Evolutionary conservation across 1,139 yeast genomes (phyloP), one percentile per base, ranked within the genome.

Genomic region (Blastobotrys aristatus): DNA sequence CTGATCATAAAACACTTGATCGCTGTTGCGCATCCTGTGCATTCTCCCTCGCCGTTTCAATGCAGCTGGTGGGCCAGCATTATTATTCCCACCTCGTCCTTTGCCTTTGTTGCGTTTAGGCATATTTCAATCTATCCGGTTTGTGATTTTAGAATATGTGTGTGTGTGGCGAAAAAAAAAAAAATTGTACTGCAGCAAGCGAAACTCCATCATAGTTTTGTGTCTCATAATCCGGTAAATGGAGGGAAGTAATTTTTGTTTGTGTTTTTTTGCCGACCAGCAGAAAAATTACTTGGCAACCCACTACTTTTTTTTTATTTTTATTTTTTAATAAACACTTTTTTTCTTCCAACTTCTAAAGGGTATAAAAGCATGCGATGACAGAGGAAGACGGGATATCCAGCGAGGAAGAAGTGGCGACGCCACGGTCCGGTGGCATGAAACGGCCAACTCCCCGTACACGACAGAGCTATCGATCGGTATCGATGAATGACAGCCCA

Each of bases 11-110:
- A 13, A 2, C 10, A 30, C 20, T 24, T 42, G 46, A 34, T 42
- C 46, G 18, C 34, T 26, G 20, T 42, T 42, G 18, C 33, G 16
- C 40, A 42, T 34, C 11, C 20, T 24, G 21, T 42, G 46, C 32
- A 41, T 35, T 18, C 22, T 42, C 18, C 30, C 29, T 31, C 20
- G 4, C 26, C 24, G 10, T 4, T 17, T 27, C 11, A 31, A 20
- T 5, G 26, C 10, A 2, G 17, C 17, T 10, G 45, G 45, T 14
- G 38, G 45, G 14, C 17, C 22, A 14, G 22, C n/a, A n/a, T n/a
- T n/a, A n/a, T n/a, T n/a, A n/a, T n/a, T n/a, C n/a, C n/a, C n/a
- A n/a, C n/a, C n/a, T n/a, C n/a, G n/a, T n/a, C n/a, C n/a, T n/a
- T n/a, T n/a, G n/a, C n/a, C n/a, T n/a, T n/a, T n/a, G n/a, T n/a